Base-by-base conservation (phyloP, 352 stramenopile species). In the Globisporangium echinulatum region DNA sequence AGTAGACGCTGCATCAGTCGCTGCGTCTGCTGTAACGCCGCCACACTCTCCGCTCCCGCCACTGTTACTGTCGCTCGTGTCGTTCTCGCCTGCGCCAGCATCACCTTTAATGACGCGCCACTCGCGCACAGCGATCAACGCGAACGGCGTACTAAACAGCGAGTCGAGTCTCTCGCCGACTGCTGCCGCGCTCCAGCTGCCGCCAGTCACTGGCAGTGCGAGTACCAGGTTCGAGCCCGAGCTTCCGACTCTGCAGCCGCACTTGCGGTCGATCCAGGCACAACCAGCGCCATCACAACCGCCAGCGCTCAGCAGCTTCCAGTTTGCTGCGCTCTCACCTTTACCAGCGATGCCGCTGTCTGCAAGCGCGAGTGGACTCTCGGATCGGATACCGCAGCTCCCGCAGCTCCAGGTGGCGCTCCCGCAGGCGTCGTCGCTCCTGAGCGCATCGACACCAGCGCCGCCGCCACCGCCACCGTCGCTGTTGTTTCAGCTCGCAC, bases 361-460 rank as follows among this genome's bases (percentile, higher is more conserved):
- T 13, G 49, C 56, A 38, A 67, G 43, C 0, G 52, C 64, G 4
- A 62, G 38, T 37, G 42, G 44, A 44, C 66, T 71, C 25, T 13
- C 53, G 6, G 71, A 85, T 19, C 60, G 69, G 5, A 71, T 75
- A 3, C 64, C 64, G n/a, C 72, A 68, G 51, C 60, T 86, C 36
- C 74, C 77, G 57, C 74, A 86, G 61, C 63, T 86, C 15, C 74
- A 83, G 55, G 66, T 84, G 43, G 65, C 82, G 58, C 71, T 85
- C 3, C 62, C 72, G 3, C 75, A 82, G 9, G 61, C 71, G 14
- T 70, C 81, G 17, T 70, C 76, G 2, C 56, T 85, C 14, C 57
- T 89, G 36, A 75, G 74, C 37, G 17, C 68, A 3, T 61, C 65
- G 13, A 62, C 66, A 3, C 71, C 71, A 33, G 56, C 75, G 11